These are phyloP conservation scores for Epichloe bromicola DNA, from an alignment of 2,329 filamentous ascomycete species.

Conservation along the genomic window DNA sequence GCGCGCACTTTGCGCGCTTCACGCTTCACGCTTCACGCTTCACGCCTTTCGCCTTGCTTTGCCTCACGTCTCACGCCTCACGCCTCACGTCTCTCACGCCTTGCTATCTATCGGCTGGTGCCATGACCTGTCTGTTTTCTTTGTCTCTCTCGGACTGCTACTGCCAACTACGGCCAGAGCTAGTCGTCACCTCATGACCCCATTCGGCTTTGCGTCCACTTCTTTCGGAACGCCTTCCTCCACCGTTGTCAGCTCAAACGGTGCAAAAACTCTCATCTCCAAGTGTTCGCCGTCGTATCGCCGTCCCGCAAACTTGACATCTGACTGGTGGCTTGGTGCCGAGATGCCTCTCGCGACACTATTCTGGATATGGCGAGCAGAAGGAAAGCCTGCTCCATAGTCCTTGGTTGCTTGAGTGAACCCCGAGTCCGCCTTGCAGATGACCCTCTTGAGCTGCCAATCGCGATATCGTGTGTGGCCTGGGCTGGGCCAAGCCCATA, in stretches of 20 bases:
- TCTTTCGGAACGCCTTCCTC: neutral
- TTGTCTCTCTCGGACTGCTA: neutral
- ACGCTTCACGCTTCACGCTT: neutral
- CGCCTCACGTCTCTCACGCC: neutral
- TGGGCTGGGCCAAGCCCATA: neutral
- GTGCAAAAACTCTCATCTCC: neutral
- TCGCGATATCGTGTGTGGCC: neutral
- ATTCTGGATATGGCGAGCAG: neutral
- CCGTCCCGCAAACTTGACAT: neutral
- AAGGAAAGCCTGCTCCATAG: neutral
- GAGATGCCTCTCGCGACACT: neutral
- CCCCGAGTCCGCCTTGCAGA: neutral
- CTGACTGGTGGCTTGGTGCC: neutral
- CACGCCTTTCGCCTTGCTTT: neutral
- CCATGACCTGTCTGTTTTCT: neutral
- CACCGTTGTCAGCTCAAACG: neutral
- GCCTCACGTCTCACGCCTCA: neutral
- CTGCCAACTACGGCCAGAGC: neutral
- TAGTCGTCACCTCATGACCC: neutral
- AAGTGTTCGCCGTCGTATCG: neutral
- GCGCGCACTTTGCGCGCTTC: neutral
- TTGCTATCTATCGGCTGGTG: neutral
- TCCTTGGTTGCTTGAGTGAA: neutral
- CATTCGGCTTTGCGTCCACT: too few relatives aligned
- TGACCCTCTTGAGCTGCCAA: neutral